Evolutionary conservation across 257 asterid genomes (phyloP), one percentile per base, ranked within the genome.

Genomic region (Lavandula angustifolia): DNA sequence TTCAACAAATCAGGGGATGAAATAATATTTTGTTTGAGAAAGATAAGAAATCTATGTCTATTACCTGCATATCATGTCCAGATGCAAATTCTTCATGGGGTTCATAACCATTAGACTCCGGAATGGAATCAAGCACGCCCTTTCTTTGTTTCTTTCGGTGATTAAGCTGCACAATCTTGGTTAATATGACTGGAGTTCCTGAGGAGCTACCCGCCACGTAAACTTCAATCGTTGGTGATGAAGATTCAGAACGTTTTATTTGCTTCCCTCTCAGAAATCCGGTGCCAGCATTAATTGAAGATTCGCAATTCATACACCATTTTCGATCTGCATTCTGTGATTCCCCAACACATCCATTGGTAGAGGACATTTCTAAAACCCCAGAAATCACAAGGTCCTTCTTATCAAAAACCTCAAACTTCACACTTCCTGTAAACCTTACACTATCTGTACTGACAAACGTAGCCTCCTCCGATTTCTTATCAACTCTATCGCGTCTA

Each of bases 381-480:
- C 98, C 96, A 10, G 91, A 79, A 37, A 92, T 81, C 64, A 89
- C 65, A 32, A 84, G 82, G 51, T 85, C 88, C 5, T 74, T 81
- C 71, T 77, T 70, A 60, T 85, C 80, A 9, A 83, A 81, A 17
- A 87, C 97, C 81, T 85, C 94, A 52, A 92, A 87, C 48, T 72
- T 92, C 67, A 86, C 88, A 69, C 82, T 85, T 51, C 86, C 89
- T 0, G 92, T 87, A 53, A 86, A 67, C 60, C 89, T 82, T 60
- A 89, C 58, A 73, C 94, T 71, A 63, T 85, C 86, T 0, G 98
- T 92, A 77, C 94, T 80, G 16, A 92, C 95, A 79, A 85, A 92
- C 11, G 95, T 92, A 12, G 91, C 94, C 76, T 92, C 97, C 63
- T 92, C 95, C 0, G 96, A 81, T 87, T 79, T 84, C 85, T 79